A percentile compares a stretch with the other conserved stretches of the same genome.
These are phyloP conservation scores for Huiozyma sinensis DNA, from an alignment of 805 yeast species.

Conservation along the genomic window DNA sequence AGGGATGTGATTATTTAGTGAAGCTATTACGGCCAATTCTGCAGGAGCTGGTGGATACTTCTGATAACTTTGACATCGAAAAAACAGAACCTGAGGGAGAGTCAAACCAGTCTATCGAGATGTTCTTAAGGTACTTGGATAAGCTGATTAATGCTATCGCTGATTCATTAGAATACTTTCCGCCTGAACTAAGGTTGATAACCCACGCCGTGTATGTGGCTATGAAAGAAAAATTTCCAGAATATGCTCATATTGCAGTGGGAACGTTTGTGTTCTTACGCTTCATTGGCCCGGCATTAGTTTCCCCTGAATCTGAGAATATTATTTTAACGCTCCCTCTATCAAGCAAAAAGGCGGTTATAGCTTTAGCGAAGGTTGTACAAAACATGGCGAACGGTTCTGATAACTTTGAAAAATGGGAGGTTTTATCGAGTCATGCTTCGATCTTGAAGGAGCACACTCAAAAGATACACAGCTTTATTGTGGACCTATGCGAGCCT, in stretches of 20 bases:
- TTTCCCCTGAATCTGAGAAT: constrained; percentile 60
- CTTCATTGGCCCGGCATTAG: constrained; percentile 76
- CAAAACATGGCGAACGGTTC: constrained; percentile 82
- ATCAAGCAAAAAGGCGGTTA: constrained; percentile 47
- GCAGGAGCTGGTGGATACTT: constrained; percentile 37
- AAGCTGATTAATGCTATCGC: constrained; percentile 47
- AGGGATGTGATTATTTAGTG: constrained; percentile 48
- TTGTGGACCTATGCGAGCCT: constrained; percentile 25
- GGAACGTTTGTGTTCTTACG: constrained; percentile 79
- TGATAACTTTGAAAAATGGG: constrained; percentile 50
- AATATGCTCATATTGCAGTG: constrained; percentile 54
- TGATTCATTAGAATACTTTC: constrained; percentile 44
- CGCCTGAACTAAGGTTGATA: constrained; percentile 57
- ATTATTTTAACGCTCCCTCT: constrained; percentile 29
- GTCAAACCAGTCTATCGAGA: constrained; percentile 29
- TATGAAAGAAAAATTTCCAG: constrained; percentile 48
- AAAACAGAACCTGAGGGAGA: constrained; percentile 30
- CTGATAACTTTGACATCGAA: constrained; percentile 54
- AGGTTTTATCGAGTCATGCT: constrained; percentile 34
- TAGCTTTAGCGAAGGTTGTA: constrained; percentile 67
- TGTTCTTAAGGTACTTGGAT: constrained; percentile 44
- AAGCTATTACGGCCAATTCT: constrained; percentile 45
- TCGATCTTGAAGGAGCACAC: constrained; percentile 32
- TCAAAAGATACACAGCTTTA: constrained; percentile 30
- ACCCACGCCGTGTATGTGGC: constrained; percentile 51